Evolutionary conservation across 1,139 yeast species (phyloP), one percentile per base, ranked within the genome.

Genomic region (Yamadazyma trypodendri): DNA sequence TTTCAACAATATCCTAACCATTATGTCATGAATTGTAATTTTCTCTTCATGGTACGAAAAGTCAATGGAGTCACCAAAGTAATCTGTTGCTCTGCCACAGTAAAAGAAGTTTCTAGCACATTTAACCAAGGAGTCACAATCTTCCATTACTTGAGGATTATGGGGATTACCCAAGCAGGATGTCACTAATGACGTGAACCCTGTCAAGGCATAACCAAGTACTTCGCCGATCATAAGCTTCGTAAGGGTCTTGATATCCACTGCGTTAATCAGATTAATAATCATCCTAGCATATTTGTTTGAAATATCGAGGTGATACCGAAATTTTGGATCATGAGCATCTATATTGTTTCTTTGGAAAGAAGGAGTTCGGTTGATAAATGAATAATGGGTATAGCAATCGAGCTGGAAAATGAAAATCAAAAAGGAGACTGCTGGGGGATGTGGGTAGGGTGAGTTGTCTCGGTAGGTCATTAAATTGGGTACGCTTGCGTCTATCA

Each of bases 261-360:
- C 24, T 17, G 51, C 51, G 9, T 46, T 47, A 2, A 55, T 48
- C 20, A 63, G 37, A 2, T 50, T 44, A 21, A 68, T 45, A 4
- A 68, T 58, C 1, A 67, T 56, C 41, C 73, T 48, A 1, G 73
- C 67, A 18, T 66, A 52, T 34, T 61, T 56, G 13, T 58, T 42
- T 1, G 66, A 54, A 16, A 61, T 35, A 16, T 52, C 44, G 36
- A 56, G 54, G 31, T 50, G 51, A 0, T 44, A 28, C 20, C 44
- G 40, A 24, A 47, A 50, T 14, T 41, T 42, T 4, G 45, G 47
- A 18, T 47, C 45, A 9, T 24, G n/a, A 7, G 15, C 8, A 7
- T 6, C 8, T 6, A 51, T 27, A 42, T 47, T 30, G 45, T 43
- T 21, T 42, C 35, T 14, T 32, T 33, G 28, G 50, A 46, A 36